Evolutionary conservation across 768 basidiomycete genomes (phyloP), one percentile per base, ranked within the genome.

Genomic region (Boletus edulis): DNA sequence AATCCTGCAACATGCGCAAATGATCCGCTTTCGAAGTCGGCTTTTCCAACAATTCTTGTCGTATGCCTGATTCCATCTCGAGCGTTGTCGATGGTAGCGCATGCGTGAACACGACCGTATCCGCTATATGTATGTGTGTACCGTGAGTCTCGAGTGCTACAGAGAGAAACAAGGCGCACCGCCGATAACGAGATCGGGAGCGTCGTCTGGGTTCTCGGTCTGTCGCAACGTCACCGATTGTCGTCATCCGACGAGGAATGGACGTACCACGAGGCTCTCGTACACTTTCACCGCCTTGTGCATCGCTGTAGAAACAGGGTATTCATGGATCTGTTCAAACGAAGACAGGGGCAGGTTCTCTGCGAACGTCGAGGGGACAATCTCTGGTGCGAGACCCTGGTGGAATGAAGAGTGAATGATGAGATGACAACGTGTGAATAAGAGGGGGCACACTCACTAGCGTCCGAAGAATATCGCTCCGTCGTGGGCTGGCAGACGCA

Each of bases 81-180:
- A 62, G 49, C 12, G 85, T 80, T 3, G 82, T 81, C 41, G 81
- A 72, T 1, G 87, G 84, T 48, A 82, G 77, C 1, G 81, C 78
- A 61, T 89, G 89, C 5, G 86, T 88, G 40, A 99, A 75, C n/a
- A 98, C 94, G 14, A 99, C 86, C 0, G 97, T 98, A 69, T 99
- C 97, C 59, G 96, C 97, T 94, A 67, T 41, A 41, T 4, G 10
- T 4, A 10, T 31, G 17, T 17, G 13, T 32, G 10, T 3, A 11
- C 8, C 8, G 29, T 29, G 29, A 29, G 29, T 29, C 29, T 29
- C 29, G 29, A 29, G 29, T 9, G 29, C 29, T 1, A 29, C 29
- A 29, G 29, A 1, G 29, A 29, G 35, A 51, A 34, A 22, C 20
- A 24, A 20, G 8, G 49, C 76, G 54, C 47, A 86, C 89, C 88